Evolutionary conservation across 1,284 basidiomycete genomes (phyloP).

Genomic region (Chalciporus sp.): DNA sequence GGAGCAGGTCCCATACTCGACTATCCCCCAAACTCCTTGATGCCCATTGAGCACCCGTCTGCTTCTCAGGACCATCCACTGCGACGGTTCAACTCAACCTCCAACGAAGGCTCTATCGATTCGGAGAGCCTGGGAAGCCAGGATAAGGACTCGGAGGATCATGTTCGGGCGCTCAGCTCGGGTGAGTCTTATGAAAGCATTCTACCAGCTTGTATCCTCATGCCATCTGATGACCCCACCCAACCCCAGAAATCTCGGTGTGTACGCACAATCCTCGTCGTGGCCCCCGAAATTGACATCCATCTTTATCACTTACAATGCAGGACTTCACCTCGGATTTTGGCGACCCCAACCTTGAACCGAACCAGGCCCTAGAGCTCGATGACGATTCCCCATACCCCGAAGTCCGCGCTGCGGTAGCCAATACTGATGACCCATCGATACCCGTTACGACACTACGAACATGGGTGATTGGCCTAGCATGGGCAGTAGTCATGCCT

Average conservation of each 20-base stretch:
- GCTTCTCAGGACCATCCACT: constrained; percentile 21
- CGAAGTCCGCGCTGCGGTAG: constrained; percentile 47
- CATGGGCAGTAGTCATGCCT: constrained; percentile 51
- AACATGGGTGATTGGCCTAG: constrained; percentile 42
- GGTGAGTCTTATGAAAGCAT: constrained; percentile 18
- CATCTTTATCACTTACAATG: neutral
- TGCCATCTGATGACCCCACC: neutral
- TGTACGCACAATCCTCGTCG: neutral
- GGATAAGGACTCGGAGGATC: constrained; percentile 29
- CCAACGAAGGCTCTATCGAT: constrained; percentile 14
- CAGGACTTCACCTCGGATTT: constrained; percentile 19
- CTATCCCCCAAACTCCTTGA: constrained; percentile 10
- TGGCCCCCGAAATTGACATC: neutral
- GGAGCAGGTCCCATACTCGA: constrained; percentile 18
- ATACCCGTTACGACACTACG: constrained; percentile 35
- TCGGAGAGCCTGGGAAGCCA: constrained; percentile 19
- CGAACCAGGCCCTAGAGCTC: constrained; percentile 33
- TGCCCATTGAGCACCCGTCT: constrained; percentile 25
- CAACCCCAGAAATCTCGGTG: constrained; percentile 23
- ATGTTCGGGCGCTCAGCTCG: constrained; percentile 17
- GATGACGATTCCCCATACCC: constrained; percentile 45
- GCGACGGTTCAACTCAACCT: constrained; percentile 9
- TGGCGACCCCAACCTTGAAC: constrained; percentile 54
- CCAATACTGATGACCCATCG: constrained; percentile 42
- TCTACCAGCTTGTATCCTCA: neutral